Base-by-base conservation (phyloP, 1,284 basidiomycete species). In the Cryptococcus wingfieldii region DNA sequence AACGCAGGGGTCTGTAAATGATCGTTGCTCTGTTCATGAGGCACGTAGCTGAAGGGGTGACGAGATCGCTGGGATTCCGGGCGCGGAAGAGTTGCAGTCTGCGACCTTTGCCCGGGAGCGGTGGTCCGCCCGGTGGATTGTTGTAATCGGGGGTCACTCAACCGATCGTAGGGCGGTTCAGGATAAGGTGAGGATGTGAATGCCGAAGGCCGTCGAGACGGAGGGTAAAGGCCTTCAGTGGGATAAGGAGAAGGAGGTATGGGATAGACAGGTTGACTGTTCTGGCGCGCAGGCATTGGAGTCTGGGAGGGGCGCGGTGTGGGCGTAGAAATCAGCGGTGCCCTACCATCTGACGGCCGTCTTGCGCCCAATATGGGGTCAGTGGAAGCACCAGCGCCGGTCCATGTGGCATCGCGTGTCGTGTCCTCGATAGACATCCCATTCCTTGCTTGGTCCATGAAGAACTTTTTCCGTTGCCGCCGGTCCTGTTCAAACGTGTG, bases 401-500 rank as follows among this genome's bases (percentile, higher is more conserved):
- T 45, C 42, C 47, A 50, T 13, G 41, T 45, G 3, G 51, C 18
- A 38, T 55, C 54, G 18, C 51, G 55, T 14, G 59, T 57, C 6
- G 52, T 42, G 41, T 60, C 59, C 28, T 57, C 59, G 38, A 57
- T 34, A 4, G 59, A 46, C 19, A 47, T 37, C 16, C 59, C 59
- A 34, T 53, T 49, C 44, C 56, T 60, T 23, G 56, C 54, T 28
- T 45, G 55, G 25, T 60, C 59, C 19, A 46, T 54, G 51, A 59
- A 70, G 38, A 64, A 63, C 42, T 66, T 55, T 25, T 65, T 60
- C 9, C 63, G 54, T 13, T 61, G 57, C 18, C 65, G 59, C n/a
- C 71, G 59, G 19, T 70, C 66, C 34, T 65, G 50, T 3, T 63
- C 59, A 34, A 72, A 68, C 12, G 58, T 56, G 13, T 63, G 56